Base-by-base conservation (phyloP, 768 basidiomycete species). In the Russula compacta region DNA sequence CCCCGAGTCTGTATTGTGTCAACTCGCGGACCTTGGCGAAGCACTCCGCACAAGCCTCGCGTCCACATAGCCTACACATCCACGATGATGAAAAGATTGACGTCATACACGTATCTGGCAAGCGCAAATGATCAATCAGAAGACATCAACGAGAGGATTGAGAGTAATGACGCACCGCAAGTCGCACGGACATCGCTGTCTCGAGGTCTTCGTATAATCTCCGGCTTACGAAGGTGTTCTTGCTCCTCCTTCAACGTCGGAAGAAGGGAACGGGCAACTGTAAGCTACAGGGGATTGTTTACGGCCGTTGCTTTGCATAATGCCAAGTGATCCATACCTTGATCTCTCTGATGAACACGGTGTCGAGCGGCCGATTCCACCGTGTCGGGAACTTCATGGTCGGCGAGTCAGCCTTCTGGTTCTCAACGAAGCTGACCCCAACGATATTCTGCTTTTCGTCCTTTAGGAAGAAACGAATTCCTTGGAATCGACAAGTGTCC, bases 41-140 rank as follows among this genome's bases (percentile, higher is more conserved):
- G 70, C 95, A 97, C 61, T 91, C 88, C 1, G 84, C 78, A 70
- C 95, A 98, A 9, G 89, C 84, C 73, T 97, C 95, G 10, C 91
- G 83, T 5, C 92, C 95, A 71, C 95, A 98, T 42, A 83, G 70
- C n/a, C 87, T 81, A 71, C 93, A 95, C 82, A 95, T 89, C 84
- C 89, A 95, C 35, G 85, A 87, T 59, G 83, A 85, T 6, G 88
- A 87, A 72, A 95, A 95, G 59, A 95, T 84, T 12, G 93, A 95
- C 5, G 92, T 94, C 79, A 92, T 89, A 72, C 94, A 97, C 2
- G 89, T 92, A 73, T 97, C 93, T 95, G 70, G 21, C 59, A 62
- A 51, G 43, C n/a, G 11, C 24, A 0, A 29, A 59, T 55, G 50
- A 58, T 59, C 51, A 53, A 55, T 64, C 54, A 63, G 58, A 53